Evolutionary conservation across 805 yeast genomes (phyloP).

Genomic region (Candida taoyuanica): DNA sequence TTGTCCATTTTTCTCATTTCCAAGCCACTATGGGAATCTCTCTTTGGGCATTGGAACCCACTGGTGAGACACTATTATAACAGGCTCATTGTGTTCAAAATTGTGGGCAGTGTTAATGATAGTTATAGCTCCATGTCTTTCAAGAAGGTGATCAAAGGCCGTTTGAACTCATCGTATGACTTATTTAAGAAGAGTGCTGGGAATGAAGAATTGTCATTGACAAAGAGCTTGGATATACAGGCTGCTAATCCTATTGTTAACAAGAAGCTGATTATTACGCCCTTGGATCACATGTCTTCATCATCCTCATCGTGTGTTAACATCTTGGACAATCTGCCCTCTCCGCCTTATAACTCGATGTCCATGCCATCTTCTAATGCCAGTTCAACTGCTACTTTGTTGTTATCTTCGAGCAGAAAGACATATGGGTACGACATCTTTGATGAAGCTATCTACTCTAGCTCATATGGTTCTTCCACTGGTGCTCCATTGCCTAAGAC

Average conservation of each 20-base stretch:
- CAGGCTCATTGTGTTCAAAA: slow-evolving; percentile 64
- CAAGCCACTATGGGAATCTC: slow-evolving; percentile 45
- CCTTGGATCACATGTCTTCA: slow-evolving; percentile 5
- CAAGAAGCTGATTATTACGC: slow-evolving; percentile 41
- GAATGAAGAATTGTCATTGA: neutral
- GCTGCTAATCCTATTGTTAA: slow-evolving; percentile 41
- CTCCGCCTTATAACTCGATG: neutral
- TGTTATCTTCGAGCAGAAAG: slow-evolving; percentile 27
- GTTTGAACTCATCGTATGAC: slow-evolving; percentile 8
- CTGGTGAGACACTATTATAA: slow-evolving; percentile 65
- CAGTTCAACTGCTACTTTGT: slow-evolving; percentile 15
- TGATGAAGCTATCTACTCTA: slow-evolving; percentile 56
- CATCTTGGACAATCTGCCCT: slow-evolving; percentile 5
- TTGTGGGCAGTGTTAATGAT: slow-evolving; percentile 24
- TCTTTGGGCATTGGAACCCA: slow-evolving; percentile 78
- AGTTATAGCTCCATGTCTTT: slow-evolving; percentile 14
- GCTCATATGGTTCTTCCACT: slow-evolving; percentile 13
- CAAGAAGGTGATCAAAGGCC: slow-evolving; percentile 9
- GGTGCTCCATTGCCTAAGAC: neutral
- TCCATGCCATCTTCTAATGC: slow-evolving; percentile 1
- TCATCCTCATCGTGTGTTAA: slow-evolving; percentile 18
- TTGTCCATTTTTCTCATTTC: slow-evolving; percentile 52
- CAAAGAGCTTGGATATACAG: slow-evolving; percentile 10
- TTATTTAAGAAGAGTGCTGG: slow-evolving; percentile 4
- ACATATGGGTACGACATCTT: slow-evolving; percentile 60